Evolutionary conservation across 768 basidiomycete genomes (phyloP).

Genomic region (Psilocybe azurescens): DNA sequence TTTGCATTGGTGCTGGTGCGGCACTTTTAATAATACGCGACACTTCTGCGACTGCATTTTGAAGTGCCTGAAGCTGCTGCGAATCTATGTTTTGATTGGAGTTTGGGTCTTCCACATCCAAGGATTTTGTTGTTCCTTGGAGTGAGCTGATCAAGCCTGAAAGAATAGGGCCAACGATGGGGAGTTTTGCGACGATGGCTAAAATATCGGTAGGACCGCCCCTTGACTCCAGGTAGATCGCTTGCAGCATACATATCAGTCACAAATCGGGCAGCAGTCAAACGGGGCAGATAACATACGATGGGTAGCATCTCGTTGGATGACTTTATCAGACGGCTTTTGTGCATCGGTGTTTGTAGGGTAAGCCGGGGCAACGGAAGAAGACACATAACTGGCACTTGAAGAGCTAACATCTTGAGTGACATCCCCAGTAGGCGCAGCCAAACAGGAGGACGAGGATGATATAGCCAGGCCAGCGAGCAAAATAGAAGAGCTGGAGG

Average conservation of each 20-base stretch:
- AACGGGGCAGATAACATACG: neutral
- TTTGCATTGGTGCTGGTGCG: neutral
- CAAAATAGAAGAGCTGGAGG: constrained; percentile 52
- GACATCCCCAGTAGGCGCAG: constrained; percentile 44
- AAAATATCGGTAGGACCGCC: neutral
- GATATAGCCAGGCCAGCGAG: constrained; percentile 55
- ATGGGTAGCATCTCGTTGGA: neutral
- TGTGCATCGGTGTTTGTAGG: constrained; percentile 1
- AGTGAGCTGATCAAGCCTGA: neutral
- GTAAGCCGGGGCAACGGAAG: neutral
- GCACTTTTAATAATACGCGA: constrained; percentile 7
- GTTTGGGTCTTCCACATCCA: neutral
- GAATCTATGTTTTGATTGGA: constrained; percentile 4
- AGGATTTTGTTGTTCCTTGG: neutral
- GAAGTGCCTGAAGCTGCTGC: constrained; percentile 21
- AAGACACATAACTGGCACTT: constrained; percentile 24
- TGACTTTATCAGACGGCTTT: neutral
- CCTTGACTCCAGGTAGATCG: neutral
- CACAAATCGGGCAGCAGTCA: too few species aligned
- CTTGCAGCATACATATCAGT: neutral
- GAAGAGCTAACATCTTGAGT: constrained; percentile 27
- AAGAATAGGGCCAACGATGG: neutral
- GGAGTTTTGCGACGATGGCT: neutral
- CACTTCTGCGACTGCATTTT: constrained; percentile 19
- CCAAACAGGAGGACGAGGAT: constrained; percentile 51